These are phyloP conservation scores for Cadophora gregata DNA, from an alignment of 2,329 filamentous ascomycete genomes.

Conservation along the genomic window DNA sequence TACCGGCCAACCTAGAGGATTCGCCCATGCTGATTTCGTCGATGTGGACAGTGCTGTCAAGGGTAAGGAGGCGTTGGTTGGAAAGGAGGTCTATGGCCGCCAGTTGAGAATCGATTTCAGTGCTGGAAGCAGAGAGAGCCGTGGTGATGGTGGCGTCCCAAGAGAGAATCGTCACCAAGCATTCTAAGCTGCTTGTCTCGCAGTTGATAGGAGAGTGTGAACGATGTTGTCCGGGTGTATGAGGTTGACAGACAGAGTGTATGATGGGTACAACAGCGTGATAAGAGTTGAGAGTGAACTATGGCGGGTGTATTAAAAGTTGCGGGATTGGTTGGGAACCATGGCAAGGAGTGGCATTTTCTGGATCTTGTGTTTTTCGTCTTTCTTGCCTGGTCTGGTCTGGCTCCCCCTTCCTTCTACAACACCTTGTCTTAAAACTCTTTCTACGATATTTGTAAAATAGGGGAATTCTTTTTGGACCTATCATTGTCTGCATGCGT, in stretches of 20 bases:
- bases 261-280: constrained; percentile 13
- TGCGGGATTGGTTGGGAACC: constrained; percentile 17
- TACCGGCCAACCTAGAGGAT: constrained; percentile 82
- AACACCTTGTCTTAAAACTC: constrained; percentile 38
- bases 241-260: background rate
- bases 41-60: constrained; percentile 68
- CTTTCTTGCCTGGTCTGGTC: no score
- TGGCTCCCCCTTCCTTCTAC: constrained; percentile 17
- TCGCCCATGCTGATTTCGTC: constrained; percentile 82
- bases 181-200: background rate
- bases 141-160: constrained; percentile 17
- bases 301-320: constrained; percentile 39
- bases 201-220: background rate
- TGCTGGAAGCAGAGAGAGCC: constrained; percentile 22
- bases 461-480: constrained; percentile 28
- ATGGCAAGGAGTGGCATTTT: constrained; percentile 14
- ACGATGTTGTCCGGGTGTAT: background rate
- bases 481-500: no score
- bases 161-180: background rate
- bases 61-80: constrained; percentile 61
- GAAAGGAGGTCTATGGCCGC: constrained; percentile 69
- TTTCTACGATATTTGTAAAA: constrained; percentile 37
- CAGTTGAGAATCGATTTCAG: constrained; percentile 68
- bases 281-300: background rate
- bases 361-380: constrained; percentile 2